Evolutionary conservation across 2,329 filamentous ascomycete genomes (phyloP).

Genomic region (Corniculantispora saksenae): DNA sequence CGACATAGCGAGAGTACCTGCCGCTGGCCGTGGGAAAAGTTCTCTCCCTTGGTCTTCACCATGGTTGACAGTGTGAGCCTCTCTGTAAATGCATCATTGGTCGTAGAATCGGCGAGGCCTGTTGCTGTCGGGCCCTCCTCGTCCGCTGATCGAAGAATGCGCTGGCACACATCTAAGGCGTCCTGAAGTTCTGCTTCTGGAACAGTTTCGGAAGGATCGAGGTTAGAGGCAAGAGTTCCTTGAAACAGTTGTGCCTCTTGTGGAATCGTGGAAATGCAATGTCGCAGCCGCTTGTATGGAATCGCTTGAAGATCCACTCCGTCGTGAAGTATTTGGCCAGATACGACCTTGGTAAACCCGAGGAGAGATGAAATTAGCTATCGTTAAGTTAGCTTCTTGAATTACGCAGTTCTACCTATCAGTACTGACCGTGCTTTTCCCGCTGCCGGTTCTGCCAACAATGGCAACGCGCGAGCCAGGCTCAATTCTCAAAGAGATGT

Average conservation of each 20-base stretch:
- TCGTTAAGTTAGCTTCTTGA: slow-evolving; percentile 19
- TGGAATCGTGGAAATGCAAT: slow-evolving; percentile 58
- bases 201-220: slow-evolving; percentile 64
- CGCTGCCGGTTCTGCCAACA: slow-evolving; percentile 77
- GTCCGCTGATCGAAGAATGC: slow-evolving; percentile 55
- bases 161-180: slow-evolving; percentile 61
- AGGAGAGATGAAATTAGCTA: slow-evolving; percentile 55
- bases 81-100: slow-evolving; percentile 26
- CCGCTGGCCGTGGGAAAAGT: slow-evolving; percentile 59
- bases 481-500: slow-evolving; percentile 51
- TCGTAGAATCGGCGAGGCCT: slow-evolving; percentile 22
- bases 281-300: slow-evolving; percentile 50
- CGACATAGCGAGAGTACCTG: slow-evolving; percentile 59
- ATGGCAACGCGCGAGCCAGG: slow-evolving; percentile 77
- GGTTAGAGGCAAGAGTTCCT: slow-evolving; percentile 54
- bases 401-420: neutral
- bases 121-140: slow-evolving; percentile 34
- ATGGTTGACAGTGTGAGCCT: slow-evolving; percentile 42
- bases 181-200: slow-evolving; percentile 54
- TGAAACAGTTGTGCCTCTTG: slow-evolving; percentile 60
- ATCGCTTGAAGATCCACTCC: slow-evolving; percentile 55
- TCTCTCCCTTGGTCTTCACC: slow-evolving; percentile 55
- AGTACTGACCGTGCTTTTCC: slow-evolving; percentile 73
- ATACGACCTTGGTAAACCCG: slow-evolving; percentile 53
- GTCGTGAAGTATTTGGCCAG: slow-evolving; percentile 55